Base-by-base conservation (phyloP, 305 asterid species). In the Solanum aculeatissimum region DNA sequence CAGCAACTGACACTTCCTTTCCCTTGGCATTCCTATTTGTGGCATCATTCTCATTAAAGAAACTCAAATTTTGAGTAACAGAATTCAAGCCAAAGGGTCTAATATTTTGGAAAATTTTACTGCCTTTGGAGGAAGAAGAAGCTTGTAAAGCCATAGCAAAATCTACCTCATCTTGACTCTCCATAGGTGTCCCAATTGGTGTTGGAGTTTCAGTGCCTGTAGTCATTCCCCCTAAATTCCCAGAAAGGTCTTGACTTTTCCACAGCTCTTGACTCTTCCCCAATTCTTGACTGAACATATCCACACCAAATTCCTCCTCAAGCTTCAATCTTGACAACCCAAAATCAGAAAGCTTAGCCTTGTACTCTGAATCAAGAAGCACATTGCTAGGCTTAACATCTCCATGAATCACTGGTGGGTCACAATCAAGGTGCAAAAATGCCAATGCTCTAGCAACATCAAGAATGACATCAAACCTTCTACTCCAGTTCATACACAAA, bases 371-470 rank as follows among this genome's bases (percentile, higher is more conserved):
- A 88, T 93, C 99, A 70, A 96, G 97, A 88, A 96, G 85, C 88
- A 95, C 99, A 87, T 96, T 96, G 86, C 98, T 93, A 19, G 99
- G 99, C 91, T 96, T 96, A 55, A 96, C 97, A 92, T 96, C 98
- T 18, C 99, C 98, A 87, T 96, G 99, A 78, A 96, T 92, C 62
- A 96, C 98, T 9, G 99, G 92, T 4, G 99, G 99, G 23, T 94
- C 96, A 85, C 99, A 96, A 70, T 95, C 98, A 75, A 87, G 92
- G 57, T 96, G 99, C 89, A 96, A 88, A 87, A 92, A 94, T 29
- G 95, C 90, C 84, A 96, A 87, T 7, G 99, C 99, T 84, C 88
- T 93, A 7, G 98, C 93, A 85, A 96, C 87, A 90, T 94, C 93
- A 84, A 91, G 94, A 66, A 96, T 91, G 42, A 94, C 86, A 60